Evolutionary conservation across 352 stramenopile species (phyloP).

Genomic region (Aphanomyces astaci): DNA sequence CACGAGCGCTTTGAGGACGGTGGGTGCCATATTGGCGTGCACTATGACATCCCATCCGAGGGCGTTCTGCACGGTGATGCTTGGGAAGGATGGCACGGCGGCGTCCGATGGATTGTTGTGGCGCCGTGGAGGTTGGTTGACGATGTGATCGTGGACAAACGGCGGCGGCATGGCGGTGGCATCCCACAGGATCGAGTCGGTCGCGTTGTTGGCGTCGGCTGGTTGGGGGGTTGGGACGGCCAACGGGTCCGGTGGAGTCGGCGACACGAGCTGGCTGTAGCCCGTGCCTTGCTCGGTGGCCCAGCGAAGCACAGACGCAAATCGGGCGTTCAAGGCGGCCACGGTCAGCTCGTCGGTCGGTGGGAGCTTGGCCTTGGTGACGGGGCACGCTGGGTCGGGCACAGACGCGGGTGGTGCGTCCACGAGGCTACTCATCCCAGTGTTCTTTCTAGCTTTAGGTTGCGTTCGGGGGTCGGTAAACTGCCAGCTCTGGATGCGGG

Average conservation of each 20-base stretch:
- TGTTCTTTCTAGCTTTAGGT: neutral
- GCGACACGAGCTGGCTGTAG: neutral
- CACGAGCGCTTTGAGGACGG: constrained; percentile 51
- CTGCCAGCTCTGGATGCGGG: neutral
- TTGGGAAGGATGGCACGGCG: neutral
- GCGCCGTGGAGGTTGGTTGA: neutral
- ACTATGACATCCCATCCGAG: constrained; percentile 62
- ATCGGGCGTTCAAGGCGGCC: neutral
- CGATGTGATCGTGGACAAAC: constrained; percentile 7
- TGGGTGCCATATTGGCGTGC: constrained; percentile 33
- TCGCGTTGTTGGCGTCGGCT: neutral
- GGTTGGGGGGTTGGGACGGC: too few relatives aligned
- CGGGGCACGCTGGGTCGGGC: neutral
- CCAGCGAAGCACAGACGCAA: constrained; percentile 7
- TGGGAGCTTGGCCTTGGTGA: neutral
- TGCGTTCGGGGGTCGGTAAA: neutral
- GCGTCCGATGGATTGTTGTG: too few relatives aligned
- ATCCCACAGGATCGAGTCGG: neutral
- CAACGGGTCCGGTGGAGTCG: neutral
- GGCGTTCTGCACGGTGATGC: neutral
- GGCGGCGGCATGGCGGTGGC: neutral
- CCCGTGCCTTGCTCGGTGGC: neutral
- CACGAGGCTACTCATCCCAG: neutral
- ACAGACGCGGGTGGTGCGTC: neutral
- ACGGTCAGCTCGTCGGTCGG: neutral